phyloP scores from a whole-genome alignment of 1,139 yeast genomes.

The Magnusiomyces paraingens region DNA sequence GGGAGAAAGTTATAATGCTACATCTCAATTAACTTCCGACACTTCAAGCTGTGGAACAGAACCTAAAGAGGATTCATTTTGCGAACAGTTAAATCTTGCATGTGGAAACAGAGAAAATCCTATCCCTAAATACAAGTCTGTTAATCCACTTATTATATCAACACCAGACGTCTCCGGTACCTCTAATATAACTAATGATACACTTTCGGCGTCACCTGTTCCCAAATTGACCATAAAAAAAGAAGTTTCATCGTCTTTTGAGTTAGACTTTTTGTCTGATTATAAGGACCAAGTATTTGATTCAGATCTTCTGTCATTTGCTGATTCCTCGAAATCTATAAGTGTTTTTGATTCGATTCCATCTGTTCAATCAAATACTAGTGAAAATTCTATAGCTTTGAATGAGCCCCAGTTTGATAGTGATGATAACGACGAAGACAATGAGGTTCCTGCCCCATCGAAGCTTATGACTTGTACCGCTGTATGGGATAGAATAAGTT shows the following conservation, averaged over 20 bases:
- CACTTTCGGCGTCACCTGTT: background rate
- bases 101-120: slow-evolving; percentile 68
- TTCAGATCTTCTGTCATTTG: slow-evolving; percentile 30
- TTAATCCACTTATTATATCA: slow-evolving; percentile 19
- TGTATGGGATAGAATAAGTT: slow-evolving; percentile 91
- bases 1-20: background rate
- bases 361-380: slow-evolving; percentile 30
- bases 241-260: slow-evolving; percentile 24
- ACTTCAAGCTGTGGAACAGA: slow-evolving; percentile 21
- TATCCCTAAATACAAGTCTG: slow-evolving; percentile 41
- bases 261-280: slow-evolving; percentile 31
- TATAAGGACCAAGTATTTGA: slow-evolving; percentile 33
- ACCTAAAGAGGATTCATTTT: slow-evolving; percentile 49
- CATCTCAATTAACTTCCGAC: slow-evolving; percentile 10
- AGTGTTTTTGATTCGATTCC: background rate
- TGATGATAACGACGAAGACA: slow-evolving; percentile 30
- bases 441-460: slow-evolving; percentile 25
- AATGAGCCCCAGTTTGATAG: background rate
- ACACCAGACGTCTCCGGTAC: slow-evolving; percentile 14
- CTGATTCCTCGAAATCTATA: slow-evolving; percentile 12
- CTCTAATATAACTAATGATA: background rate
- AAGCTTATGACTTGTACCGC: slow-evolving; percentile 69
- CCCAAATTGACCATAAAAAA: background rate
- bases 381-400: slow-evolving; percentile 24
- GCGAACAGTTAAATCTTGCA: slow-evolving; percentile 66